Percentiles rank a stretch among this genome's conserved stretches.
phyloP scores from a whole-genome alignment of 2,329 filamentous ascomycete species.

The Botrytis sinoallii region DNA sequence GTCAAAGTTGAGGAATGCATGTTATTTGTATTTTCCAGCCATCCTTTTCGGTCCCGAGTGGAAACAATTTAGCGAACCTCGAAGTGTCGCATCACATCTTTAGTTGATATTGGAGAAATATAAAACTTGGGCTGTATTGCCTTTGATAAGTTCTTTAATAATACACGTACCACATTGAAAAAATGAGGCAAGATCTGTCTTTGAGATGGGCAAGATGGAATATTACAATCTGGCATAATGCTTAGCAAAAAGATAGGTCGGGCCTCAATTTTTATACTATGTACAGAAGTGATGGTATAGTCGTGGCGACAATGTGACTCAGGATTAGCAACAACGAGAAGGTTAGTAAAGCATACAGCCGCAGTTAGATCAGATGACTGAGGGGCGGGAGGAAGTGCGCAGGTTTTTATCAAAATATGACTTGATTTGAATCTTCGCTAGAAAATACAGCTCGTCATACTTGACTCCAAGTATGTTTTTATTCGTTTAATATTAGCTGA shows the following conservation, averaged over 20 bases:
- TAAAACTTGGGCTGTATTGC: not conserved
- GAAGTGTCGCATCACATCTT: not conserved
- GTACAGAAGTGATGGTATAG: not conserved
- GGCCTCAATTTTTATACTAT: not conserved
- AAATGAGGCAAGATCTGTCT: accelerated
- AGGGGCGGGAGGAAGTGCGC: not conserved
- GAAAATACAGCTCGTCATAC: not conserved
- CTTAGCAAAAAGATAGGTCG: not conserved
- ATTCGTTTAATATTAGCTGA: not conserved
- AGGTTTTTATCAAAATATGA: not conserved
- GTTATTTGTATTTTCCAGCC: not conserved
- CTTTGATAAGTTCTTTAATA: not conserved
- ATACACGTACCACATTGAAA: not conserved
- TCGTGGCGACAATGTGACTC: not conserved
- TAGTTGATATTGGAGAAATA: not conserved
- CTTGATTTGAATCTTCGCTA: not conserved
- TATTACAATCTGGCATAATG: not conserved
- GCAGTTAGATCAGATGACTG: not conserved
- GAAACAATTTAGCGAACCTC: not conserved
- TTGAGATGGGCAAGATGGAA: not conserved
- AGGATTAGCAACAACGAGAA: not conserved
- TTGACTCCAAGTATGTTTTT: not conserved
- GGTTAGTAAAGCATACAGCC: not conserved
- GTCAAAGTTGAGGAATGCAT: too few relatives aligned
- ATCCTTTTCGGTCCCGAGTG: not conserved